Evolutionary conservation across 2,329 filamentous ascomycete genomes (phyloP).

Genomic region (Clonostachys rosea): DNA sequence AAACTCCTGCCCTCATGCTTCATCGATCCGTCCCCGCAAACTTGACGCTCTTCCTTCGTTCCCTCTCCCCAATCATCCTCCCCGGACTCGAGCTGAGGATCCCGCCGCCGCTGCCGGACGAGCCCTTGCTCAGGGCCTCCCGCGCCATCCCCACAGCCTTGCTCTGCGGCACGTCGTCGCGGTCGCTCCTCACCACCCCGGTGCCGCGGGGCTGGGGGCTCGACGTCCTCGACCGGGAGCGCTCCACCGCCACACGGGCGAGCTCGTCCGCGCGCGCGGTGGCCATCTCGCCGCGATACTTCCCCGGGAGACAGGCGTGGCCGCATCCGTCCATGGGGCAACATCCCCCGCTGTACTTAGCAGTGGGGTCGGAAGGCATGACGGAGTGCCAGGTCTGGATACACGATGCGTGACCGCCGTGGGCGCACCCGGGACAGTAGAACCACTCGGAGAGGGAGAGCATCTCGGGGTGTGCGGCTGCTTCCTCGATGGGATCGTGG

Average conservation of each 20-base stretch:
- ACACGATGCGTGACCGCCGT: slow-evolving; percentile 58
- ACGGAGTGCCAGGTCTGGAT: slow-evolving; percentile 51
- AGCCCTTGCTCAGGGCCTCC: slow-evolving; percentile 37
- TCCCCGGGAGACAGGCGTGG: slow-evolving; percentile 56
- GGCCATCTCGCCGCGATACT: slow-evolving; percentile 43
- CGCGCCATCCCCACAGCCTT: slow-evolving; percentile 56
- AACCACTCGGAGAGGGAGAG: slow-evolving; percentile 46
- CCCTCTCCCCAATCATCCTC: slow-evolving; percentile 34
- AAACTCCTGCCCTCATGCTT: not conserved
- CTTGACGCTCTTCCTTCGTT: slow-evolving; percentile 62
- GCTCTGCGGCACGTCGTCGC: slow-evolving; percentile 52
- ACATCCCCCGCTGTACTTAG: slow-evolving; percentile 46
- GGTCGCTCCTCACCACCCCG: slow-evolving; percentile 34
- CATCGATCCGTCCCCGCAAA: slow-evolving; percentile 39
- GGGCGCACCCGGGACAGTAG: slow-evolving; percentile 58
- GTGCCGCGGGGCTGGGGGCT: slow-evolving; percentile 17
- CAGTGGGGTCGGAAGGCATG: slow-evolving; percentile 8
- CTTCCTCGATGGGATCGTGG: slow-evolving; percentile 21
- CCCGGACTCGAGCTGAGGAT: slow-evolving; percentile 49
- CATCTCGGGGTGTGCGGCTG: slow-evolving; percentile 9
- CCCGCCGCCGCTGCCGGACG: slow-evolving; percentile 14
- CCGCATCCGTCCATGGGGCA: slow-evolving; percentile 63
- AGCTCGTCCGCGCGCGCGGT: slow-evolving; percentile 46
- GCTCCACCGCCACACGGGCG: slow-evolving; percentile 39
- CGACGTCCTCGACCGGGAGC: slow-evolving; percentile 8